These are phyloP conservation scores for Teunomyces tritomae DNA, from an alignment of 805 yeast genomes.

Conservation along the genomic window DNA sequence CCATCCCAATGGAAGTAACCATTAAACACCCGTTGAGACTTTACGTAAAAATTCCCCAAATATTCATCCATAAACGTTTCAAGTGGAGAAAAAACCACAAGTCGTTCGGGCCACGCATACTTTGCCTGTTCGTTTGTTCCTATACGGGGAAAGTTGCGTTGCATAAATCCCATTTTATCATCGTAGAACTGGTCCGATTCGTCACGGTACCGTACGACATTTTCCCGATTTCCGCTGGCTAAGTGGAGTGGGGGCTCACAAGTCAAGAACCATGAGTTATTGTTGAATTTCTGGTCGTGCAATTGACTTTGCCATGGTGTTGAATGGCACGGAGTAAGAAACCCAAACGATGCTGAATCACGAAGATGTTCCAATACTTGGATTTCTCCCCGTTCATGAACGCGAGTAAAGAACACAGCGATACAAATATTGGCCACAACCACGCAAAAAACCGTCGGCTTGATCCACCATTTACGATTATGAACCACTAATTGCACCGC, in stretches of 20 bases:
- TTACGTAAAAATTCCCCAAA: conserved; percentile 42
- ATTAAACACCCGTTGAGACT: conserved; percentile 64
- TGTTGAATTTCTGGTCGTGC: conserved; percentile 49
- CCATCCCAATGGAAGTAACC: conserved; percentile 82
- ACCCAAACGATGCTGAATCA: conserved; percentile 58
- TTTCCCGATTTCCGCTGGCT: conserved; percentile 14
- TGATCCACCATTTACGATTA: background rate
- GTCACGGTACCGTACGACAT: conserved; percentile 58
- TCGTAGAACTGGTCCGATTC: conserved; percentile 84
- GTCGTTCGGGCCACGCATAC: conserved; percentile 65
- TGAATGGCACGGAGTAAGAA: conserved; percentile 94
- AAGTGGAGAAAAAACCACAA: conserved; percentile 70
- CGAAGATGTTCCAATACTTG: conserved; percentile 58
- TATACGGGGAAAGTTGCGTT: conserved; percentile 46
- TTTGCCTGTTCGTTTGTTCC: conserved; percentile 20
- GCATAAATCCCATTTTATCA: conserved; percentile 58
- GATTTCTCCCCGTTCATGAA: conserved; percentile 86
- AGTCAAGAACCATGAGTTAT: conserved; percentile 67
- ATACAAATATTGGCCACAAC: conserved; percentile 35
- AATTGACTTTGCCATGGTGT: conserved; percentile 91
- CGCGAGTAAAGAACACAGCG: conserved; percentile 53
- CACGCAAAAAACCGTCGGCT: background rate
- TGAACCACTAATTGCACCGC: background rate
- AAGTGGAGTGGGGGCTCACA: conserved; percentile 85
- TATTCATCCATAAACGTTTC: conserved; percentile 42